A percentile compares a stretch with the other conserved stretches of the same genome.
Evolutionary conservation across 1,139 yeast species (phyloP).

Genomic region (Saccharomyces hybrid): DNA sequence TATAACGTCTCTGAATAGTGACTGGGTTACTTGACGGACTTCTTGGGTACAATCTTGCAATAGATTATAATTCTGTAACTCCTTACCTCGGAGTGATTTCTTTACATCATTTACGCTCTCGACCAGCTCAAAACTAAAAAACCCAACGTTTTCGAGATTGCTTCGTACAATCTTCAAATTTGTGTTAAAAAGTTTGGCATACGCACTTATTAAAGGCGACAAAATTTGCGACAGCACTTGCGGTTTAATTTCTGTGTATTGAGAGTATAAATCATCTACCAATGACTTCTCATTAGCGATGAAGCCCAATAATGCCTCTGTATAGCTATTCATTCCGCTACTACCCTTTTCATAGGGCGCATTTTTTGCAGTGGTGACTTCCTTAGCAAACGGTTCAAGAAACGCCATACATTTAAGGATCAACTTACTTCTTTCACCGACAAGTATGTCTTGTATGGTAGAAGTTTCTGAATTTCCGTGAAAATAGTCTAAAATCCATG

Average conservation of each 20-base stretch:
- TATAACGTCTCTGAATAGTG: conserved; percentile 49
- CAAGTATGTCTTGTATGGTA: conserved; percentile 38
- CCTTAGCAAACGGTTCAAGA: conserved; percentile 42
- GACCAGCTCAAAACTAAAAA: conserved; percentile 43
- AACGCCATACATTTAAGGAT: conserved; percentile 39
- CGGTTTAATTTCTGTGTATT: conserved; percentile 34
- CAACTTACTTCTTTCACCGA: conserved; percentile 42
- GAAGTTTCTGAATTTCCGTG: conserved; percentile 33
- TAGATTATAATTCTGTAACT: conserved; percentile 15
- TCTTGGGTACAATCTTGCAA: conserved; percentile 17
- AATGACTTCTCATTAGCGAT: conserved; percentile 44
- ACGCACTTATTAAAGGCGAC: conserved; percentile 33
- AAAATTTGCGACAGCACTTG: conserved; percentile 39
- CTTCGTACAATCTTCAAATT: conserved; percentile 34
- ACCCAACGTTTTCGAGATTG: conserved; percentile 36
- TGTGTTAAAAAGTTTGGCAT: conserved; percentile 30
- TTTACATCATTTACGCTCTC: conserved; percentile 30
- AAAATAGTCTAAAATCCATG: conserved; percentile 42
- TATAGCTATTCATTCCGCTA: conserved; percentile 51
- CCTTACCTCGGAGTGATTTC: conserved; percentile 24
- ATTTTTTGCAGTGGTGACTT: conserved; percentile 35
- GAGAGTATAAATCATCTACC: conserved; percentile 36
- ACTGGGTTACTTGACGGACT: conserved; percentile 32
- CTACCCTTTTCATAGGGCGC: conserved; percentile 56
- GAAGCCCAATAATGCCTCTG: conserved; percentile 45